phyloP scores from a whole-genome alignment of 139 green algal species.

The Nannochloris sp. region DNA sequence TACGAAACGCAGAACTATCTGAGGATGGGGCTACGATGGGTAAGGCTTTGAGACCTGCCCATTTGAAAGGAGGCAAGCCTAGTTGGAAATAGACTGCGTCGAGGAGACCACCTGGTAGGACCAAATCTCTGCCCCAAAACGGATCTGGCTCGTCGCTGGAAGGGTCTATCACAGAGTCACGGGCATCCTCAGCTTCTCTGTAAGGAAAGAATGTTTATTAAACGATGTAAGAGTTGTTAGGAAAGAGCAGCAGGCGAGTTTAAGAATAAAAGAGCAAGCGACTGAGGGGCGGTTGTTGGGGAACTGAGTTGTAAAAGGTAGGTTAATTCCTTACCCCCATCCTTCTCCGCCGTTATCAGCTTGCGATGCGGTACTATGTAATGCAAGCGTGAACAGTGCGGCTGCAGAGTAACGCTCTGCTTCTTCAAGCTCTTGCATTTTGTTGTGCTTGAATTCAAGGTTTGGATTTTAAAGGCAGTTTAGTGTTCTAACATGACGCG shows the following conservation, averaged over 20 bases:
- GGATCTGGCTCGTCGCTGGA: no score
- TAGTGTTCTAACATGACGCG: no score
- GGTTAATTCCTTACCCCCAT: no score
- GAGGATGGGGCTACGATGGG: constrained; percentile 11
- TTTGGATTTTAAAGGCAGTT: no score
- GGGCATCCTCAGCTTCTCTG: no score
- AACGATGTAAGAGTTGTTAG: no score
- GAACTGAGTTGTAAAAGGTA: no score
- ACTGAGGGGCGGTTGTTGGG: no score
- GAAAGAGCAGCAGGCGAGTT: no score
- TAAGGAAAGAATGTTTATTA: no score
- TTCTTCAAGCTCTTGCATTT: constrained; percentile 51
- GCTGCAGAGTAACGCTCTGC: constrained; percentile 49
- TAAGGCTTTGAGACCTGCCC: constrained; percentile 30
- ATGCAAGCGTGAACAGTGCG: constrained; percentile 59
- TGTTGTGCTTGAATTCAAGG: neutral
- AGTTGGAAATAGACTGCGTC: constrained; percentile 36
- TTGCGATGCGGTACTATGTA: constrained; percentile 33
- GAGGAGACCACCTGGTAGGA: constrained; percentile 31
- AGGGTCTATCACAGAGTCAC: no score
- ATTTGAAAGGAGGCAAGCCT: constrained; percentile 28
- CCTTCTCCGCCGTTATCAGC: neutral
- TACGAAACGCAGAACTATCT: neutral
- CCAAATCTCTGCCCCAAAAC: constrained; percentile 67
- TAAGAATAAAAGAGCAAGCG: no score